Conservation (phyloP, 805 yeast genomes). For the Zygosaccharomyces siamensis region DNA sequence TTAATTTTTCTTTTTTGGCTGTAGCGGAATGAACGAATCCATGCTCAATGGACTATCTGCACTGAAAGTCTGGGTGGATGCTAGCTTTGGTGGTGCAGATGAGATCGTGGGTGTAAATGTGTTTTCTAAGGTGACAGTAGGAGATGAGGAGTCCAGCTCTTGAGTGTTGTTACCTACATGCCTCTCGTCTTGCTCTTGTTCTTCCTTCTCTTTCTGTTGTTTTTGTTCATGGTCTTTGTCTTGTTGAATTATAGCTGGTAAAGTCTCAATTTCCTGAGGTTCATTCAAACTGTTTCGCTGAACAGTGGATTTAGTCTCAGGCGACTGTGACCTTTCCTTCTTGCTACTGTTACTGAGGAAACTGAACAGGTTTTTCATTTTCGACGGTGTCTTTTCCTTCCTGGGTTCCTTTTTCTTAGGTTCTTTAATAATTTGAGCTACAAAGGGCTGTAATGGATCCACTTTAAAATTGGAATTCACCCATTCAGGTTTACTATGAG, state of each 20-base stretch:
- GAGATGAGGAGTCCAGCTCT: constrained; percentile 1
- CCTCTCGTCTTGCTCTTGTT: not conserved
- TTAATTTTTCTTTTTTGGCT: constrained; percentile 24
- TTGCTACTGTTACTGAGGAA: constrained; percentile 21
- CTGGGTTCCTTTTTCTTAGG: constrained; percentile 14
- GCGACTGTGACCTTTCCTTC: constrained; percentile 7
- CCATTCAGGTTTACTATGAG: constrained; percentile 9
- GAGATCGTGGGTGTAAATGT: not conserved
- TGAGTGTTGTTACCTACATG: not conserved
- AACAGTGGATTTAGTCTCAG: not conserved
- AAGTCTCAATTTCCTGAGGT: not conserved
- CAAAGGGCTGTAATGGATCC: constrained; percentile 30
- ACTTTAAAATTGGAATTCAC: constrained; percentile 24
- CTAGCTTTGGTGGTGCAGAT: not conserved
- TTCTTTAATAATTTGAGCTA: constrained; percentile 25
- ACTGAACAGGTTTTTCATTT: constrained; percentile 25
- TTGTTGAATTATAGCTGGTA: not conserved
- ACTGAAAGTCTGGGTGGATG: not conserved
- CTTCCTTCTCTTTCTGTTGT: not conserved
- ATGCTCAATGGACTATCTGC: constrained; percentile 13
- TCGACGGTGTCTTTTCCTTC: constrained; percentile 16
- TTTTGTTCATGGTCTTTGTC: not conserved
- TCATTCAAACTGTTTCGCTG: not conserved
- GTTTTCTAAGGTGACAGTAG: not conserved
- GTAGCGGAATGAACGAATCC: constrained; percentile 28